phyloP scores from a whole-genome alignment of 148 eudicot species.

The Salicornia ramosissima region DNA sequence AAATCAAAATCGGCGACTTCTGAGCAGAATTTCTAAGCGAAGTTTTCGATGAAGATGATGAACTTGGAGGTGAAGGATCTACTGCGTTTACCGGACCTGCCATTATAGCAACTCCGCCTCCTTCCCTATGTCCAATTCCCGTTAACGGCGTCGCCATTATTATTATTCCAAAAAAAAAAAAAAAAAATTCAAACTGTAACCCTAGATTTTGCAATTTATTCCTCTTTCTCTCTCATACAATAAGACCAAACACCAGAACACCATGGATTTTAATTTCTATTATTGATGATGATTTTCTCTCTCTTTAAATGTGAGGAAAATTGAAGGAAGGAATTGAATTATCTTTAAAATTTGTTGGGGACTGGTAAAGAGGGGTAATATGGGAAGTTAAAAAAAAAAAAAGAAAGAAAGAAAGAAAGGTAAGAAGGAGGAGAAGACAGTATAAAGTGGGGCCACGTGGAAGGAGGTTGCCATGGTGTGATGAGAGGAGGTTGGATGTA shows the following conservation, averaged over 20 bases:
- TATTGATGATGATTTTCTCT: not conserved
- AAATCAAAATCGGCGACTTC: slow-evolving; percentile 78
- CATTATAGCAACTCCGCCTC: slow-evolving; percentile 76
- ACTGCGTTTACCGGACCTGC: slow-evolving; percentile 47
- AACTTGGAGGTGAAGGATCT: slow-evolving; percentile 37
- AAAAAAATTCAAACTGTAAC: not conserved
- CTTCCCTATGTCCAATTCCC: slow-evolving; percentile 54
- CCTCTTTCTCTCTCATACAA: not conserved
- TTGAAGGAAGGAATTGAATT: not conserved
- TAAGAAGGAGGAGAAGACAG: not conserved
- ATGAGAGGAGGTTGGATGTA: slow-evolving; percentile 13
- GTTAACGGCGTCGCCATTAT: slow-evolving; percentile 85
- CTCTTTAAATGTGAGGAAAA: not conserved
- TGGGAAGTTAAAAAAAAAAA: not conserved
- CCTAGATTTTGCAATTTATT: slow-evolving; percentile 13
- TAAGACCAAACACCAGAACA: slow-evolving; percentile 13
- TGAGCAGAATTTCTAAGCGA: slow-evolving; percentile 35
- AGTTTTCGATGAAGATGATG: slow-evolving; percentile 26
- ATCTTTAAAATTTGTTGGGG: not conserved
- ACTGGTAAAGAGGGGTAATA: not conserved
- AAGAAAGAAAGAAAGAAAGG: not conserved
- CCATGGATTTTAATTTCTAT: slow-evolving; percentile 17
- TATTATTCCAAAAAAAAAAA: not conserved
- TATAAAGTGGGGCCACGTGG: slow-evolving; percentile 38
- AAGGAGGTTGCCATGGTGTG: slow-evolving; percentile 28